These are phyloP conservation scores for Trichosporon inkin DNA, from an alignment of 1,284 basidiomycete species.

Conservation along the genomic window DNA sequence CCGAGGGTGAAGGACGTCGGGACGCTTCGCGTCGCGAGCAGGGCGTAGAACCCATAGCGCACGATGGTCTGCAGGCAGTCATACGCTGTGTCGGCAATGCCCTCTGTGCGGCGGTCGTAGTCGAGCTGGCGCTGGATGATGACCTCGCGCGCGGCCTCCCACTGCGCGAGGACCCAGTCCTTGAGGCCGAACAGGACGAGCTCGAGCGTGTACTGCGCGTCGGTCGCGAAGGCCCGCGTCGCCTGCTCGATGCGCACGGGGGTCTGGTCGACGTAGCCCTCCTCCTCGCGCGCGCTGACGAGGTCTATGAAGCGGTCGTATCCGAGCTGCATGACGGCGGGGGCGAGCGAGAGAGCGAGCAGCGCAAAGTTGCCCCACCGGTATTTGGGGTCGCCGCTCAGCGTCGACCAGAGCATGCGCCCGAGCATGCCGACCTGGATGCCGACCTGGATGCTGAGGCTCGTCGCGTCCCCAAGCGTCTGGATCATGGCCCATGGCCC, in stretches of 20 bases:
- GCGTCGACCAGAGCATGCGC: slow-evolving; percentile 39
- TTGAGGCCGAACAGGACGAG: slow-evolving; percentile 72
- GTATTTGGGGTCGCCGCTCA: slow-evolving; percentile 10
- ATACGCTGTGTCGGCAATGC: not conserved
- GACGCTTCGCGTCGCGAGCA: slow-evolving; percentile 61
- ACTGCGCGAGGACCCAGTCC: slow-evolving; percentile 71
- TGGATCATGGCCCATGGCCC: slow-evolving; percentile 42
- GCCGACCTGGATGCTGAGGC: slow-evolving; percentile 52
- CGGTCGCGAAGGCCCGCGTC: slow-evolving; percentile 40
- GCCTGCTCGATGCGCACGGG: not conserved
- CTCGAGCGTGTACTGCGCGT: slow-evolving; percentile 54
- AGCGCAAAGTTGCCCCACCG: slow-evolving; percentile 7
- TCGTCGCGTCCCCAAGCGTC: slow-evolving; percentile 68
- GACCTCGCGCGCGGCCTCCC: slow-evolving; percentile 52
- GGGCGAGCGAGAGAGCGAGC: slow-evolving; percentile 14
- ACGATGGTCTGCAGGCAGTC: not conserved
- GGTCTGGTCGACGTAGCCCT: not conserved
- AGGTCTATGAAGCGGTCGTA: not conserved
- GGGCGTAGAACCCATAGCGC: slow-evolving; percentile 46
- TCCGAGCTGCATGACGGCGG: not conserved
- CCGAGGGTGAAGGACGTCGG: slow-evolving; percentile 66
- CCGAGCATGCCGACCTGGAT: slow-evolving; percentile 59
- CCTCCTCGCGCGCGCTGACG: not conserved
- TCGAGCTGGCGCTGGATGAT: not conserved
- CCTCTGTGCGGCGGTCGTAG: not conserved